Evolutionary conservation across 176 grass and related monocot genomes (phyloP), one percentile per base, ranked within the genome.

Genomic region (Carex myosuroides): DNA sequence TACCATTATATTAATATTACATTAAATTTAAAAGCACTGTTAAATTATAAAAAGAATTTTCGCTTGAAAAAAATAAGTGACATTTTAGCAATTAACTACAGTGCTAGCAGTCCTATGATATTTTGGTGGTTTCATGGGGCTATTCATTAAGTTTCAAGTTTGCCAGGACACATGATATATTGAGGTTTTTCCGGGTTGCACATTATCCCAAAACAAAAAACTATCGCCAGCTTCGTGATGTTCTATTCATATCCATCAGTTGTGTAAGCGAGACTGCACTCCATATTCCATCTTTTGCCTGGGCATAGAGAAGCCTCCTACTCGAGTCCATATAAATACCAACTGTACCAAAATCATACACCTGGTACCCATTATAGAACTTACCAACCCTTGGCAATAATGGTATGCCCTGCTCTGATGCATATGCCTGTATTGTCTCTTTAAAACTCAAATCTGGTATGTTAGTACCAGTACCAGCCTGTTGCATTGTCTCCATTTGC

Each of bases 381-480:
- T 88, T 98, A 63, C 91, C 91, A 83, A 87, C 89, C 88, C 91
- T 94, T 54, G 95, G 95, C 88, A 95, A 82, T 85, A 98, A 98
- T 37, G 91, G 61, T 79, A 95, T 56, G 14, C 95, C 92, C 46
- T 94, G 84, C 61, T 95, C 92, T 80, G 88, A 88, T 22, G 95
- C 95, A 89, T 90, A 98, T 62, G 86, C 91, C 84, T 98, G 90
- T 20, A 95, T 91, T 68, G 83, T 87, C 81, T 98, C 95, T 81
- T 91, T 98, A 82, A 95, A 98, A 59, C 89, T 98, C 89, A 94
- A 84, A 91, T 93, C 90, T 1, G 84, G 81, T 82, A 88, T 75
- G 57, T 44, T 29, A 50, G 84, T 81, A 41, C 83, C 86, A 61
- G 86, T 80, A 37, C 77, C 87, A 37, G 89, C 84, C 83, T 93